phyloP scores from a whole-genome alignment of 2,329 filamentous ascomycete species.

The Aureobasidium sp. region DNA sequence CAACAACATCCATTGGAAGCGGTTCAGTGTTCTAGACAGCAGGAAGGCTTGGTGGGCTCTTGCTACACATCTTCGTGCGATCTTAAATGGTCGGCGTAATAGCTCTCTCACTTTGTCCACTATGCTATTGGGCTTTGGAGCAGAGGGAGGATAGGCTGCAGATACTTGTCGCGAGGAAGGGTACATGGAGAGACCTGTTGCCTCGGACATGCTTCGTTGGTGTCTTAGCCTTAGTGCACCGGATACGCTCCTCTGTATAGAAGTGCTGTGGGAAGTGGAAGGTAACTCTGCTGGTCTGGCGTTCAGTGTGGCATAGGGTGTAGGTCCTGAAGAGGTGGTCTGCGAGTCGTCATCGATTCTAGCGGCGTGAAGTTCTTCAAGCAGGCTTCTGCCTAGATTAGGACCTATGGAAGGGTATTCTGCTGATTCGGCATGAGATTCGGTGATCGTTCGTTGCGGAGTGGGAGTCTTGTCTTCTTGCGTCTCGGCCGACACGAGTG shows the following conservation, averaged over 20 bases:
- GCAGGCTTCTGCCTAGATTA: constrained; percentile 26
- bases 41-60: constrained; percentile 25
- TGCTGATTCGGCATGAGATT: constrained; percentile 10
- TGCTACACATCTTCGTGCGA: constrained; percentile 26
- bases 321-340: background rate
- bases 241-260: background rate
- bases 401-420: constrained; percentile 23
- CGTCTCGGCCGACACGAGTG: background rate
- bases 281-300: background rate
- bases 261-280: background rate
- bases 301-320: background rate
- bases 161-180: background rate
- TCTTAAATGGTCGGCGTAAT: constrained; percentile 23
- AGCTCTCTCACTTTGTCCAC: constrained; percentile 18
- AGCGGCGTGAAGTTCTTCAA: constrained; percentile 28
- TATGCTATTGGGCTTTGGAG: background rate
- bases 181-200: constrained; percentile 14
- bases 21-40: constrained; percentile 24
- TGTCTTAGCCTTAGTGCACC: background rate
- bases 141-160: background rate
- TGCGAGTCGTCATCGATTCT: constrained; percentile 13
- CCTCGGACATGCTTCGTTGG: constrained; percentile 17
- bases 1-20: constrained; percentile 31
- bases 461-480: background rate
- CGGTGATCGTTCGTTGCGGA: background rate